Percentiles rank a stretch among this genome's conserved stretches.
phyloP scores from a whole-genome alignment of 192 early-diverging fungal species.

The Entophlyctis helioformis region DNA sequence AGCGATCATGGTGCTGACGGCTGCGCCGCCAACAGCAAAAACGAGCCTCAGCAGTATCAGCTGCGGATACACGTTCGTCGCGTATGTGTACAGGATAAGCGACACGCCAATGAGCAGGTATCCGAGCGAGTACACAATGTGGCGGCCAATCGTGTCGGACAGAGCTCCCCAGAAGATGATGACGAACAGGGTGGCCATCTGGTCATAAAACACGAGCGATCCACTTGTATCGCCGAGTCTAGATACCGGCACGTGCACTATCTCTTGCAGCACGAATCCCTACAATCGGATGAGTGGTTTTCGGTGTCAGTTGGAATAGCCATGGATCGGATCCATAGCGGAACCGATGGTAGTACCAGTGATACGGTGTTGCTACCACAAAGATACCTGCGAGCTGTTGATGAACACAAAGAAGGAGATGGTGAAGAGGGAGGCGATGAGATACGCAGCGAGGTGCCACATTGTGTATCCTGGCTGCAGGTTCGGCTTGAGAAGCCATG shows the following conservation, averaged over 20 bases:
- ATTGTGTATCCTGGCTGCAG: no score
- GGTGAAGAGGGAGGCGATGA: neutral
- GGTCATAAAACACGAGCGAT: constrained; percentile 48
- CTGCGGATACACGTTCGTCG: constrained; percentile 40
- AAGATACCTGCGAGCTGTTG: constrained; percentile 18
- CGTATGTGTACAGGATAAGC: constrained; percentile 35
- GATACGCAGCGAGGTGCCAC: neutral
- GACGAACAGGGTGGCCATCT: constrained; percentile 42
- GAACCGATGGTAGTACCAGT: no score
- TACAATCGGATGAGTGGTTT: neutral
- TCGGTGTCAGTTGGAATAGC: neutral
- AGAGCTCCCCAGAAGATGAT: constrained; percentile 47
- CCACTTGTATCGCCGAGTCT: constrained; percentile 33
- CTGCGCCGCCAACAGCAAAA: constrained; percentile 58
- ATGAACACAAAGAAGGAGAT: constrained; percentile 38
- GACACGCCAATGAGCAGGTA: constrained; percentile 40
- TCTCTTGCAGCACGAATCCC: constrained; percentile 28
- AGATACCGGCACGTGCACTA: constrained; percentile 13
- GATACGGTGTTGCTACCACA: neutral
- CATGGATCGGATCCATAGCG: no score
- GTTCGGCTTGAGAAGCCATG: no score
- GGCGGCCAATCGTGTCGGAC: constrained; percentile 46
- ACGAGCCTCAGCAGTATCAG: constrained; percentile 47
- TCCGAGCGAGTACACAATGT: constrained; percentile 35
- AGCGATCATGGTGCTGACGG: constrained; percentile 53